Evolutionary conservation across 352 stramenopile species (phyloP), one percentile per base, ranked within the genome.

Genomic region (Plasmopara halstedii): DNA sequence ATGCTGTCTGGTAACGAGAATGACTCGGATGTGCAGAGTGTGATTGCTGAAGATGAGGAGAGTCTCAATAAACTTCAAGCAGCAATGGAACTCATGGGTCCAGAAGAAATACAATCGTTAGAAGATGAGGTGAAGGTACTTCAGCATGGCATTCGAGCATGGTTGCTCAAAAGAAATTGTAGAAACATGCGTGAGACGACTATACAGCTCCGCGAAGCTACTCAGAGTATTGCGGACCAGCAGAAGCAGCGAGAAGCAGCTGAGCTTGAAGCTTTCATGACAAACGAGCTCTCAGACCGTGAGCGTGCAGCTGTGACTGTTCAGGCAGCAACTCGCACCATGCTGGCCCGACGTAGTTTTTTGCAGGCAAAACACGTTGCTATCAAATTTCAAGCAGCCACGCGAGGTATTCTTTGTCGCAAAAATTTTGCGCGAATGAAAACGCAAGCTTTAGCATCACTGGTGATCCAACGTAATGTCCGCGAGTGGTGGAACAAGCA

Each of bases 391-490:
- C 82, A 93, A 66, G 82, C 82, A 0, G 81, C 82, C 19, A 89
- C 82, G 11, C 76, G 82, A 8, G 82, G 82, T 26, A 73, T 88
- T 17, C 53, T 93, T 23, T 90, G 79, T 23, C 76, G 82, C 14
- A 93, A 93, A 57, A 80, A 93, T 42, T 93, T 93, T 62, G 76
- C 78, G 0, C 73, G 74, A 25, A 90, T 93, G 78, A 93, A 93
- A 54, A 76, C 74, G 18, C 76, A 90, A 15, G 78, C 79, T 42
- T 62, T 89, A 9, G 78, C 82, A 13, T 91, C 82, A 21, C 56
- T 93, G 13, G 82, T 93, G 25, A 93, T 93, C 35, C 82, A 93
- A 41, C 63, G 78, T 23, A 93, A 91, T 42, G 77, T 88, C 27
- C 70, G 75, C n/a, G 80, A 89, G 45, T 92, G 80, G 80, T 85